phyloP scores from a whole-genome alignment of 495 filamentous ascomycete genomes.

The Tuber umbilicatum region DNA sequence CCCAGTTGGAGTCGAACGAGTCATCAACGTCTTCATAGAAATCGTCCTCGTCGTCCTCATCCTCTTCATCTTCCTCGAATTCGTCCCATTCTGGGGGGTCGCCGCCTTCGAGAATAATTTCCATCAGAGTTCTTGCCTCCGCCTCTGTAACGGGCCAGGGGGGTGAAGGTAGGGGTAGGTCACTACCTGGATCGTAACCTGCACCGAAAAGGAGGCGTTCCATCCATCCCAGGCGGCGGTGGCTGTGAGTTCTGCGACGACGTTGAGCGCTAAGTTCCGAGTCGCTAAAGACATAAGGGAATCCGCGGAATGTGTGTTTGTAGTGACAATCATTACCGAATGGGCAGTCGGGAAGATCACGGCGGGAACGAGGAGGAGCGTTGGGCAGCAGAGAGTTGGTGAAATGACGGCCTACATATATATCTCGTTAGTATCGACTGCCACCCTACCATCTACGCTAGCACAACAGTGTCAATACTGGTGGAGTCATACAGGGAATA shows the following conservation, averaged over 20 bases:
- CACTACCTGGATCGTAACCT: conserved; percentile 8
- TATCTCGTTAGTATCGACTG: background rate
- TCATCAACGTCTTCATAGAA: conserved; percentile 24
- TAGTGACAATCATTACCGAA: conserved; percentile 44
- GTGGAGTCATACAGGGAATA: conserved; percentile 33
- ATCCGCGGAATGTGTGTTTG: conserved; percentile 26
- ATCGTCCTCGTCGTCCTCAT: conserved; percentile 16
- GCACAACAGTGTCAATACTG: background rate
- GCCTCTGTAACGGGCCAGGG: conserved; percentile 3
- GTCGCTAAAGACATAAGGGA: conserved; percentile 35
- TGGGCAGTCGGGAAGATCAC: conserved; percentile 32
- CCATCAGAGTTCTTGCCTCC: conserved; percentile 30
- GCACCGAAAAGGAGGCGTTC: conserved; percentile 23
- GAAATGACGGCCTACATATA: conserved; percentile 35
- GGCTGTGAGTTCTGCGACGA: conserved; percentile 10
- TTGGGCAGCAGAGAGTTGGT: conserved; percentile 25
- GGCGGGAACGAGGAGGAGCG: conserved; percentile 8
- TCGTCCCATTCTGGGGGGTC: conserved; percentile 24
- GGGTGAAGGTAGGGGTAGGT: conserved; percentile 11
- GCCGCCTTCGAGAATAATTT: conserved; percentile 29
- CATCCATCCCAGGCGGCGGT: conserved; percentile 18
- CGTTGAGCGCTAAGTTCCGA: conserved; percentile 27
- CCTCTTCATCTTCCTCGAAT: conserved; percentile 9
- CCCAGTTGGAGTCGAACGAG: background rate
- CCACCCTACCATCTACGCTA: background rate